These are phyloP conservation scores for Candida neerlandica DNA, from an alignment of 1,139 yeast species.

Conservation along the genomic window DNA sequence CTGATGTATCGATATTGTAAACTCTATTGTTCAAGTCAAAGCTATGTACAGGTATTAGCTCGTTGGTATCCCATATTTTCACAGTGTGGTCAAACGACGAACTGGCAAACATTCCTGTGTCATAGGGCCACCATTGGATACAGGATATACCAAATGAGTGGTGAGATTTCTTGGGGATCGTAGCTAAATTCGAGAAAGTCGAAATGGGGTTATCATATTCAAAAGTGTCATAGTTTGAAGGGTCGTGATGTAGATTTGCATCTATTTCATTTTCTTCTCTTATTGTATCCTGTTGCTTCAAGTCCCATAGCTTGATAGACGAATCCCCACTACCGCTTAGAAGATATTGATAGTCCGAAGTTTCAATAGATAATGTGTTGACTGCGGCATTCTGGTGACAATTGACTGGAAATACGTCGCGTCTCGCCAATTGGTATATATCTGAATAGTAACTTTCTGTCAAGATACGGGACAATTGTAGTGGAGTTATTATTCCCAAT, in stretches of 20 bases:
- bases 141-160: conserved; percentile 77
- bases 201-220: conserved; percentile 32
- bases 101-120: conserved; percentile 82
- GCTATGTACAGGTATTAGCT: conserved; percentile 62
- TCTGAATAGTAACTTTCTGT: conserved; percentile 42
- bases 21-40: conserved; percentile 58
- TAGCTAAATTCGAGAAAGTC: conserved; percentile 32
- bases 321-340: conserved; percentile 82
- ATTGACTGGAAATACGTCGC: conserved; percentile 38
- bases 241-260: conserved; percentile 8
- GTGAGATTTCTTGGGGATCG: conserved; percentile 54
- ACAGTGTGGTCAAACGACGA: conserved; percentile 80
- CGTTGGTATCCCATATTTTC: conserved; percentile 80
- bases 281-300: conserved; percentile 21
- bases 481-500: conserved; percentile 30
- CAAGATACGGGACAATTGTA: conserved; percentile 40
- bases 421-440: conserved; percentile 24
- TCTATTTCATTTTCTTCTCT: conserved; percentile 21
- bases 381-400: conserved; percentile 54
- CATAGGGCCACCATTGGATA: conserved; percentile 87
- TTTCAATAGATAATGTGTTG: conserved; percentile 68
- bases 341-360: conserved; percentile 48
- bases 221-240: conserved; percentile 19
- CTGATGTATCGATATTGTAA: conserved; percentile 53
- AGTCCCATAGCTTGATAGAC: conserved; percentile 64